These are phyloP conservation scores for Neobulgaria alba DNA, from an alignment of 2,329 filamentous ascomycete genomes.

Conservation along the genomic window DNA sequence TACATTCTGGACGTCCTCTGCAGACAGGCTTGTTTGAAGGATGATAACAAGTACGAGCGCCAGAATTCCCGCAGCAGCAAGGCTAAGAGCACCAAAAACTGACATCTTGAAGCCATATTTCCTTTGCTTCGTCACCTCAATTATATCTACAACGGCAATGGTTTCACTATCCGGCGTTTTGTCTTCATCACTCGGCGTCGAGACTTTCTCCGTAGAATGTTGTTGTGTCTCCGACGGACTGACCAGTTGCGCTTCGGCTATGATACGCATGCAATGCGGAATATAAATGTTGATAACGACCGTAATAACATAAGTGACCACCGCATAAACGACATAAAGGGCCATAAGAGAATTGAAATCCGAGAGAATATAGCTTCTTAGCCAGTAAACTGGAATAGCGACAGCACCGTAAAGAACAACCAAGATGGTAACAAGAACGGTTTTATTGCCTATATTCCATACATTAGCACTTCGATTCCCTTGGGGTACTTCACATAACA, in stretches of 20 bases:
- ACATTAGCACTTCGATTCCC: no score
- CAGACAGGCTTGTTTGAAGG: constrained; percentile 1
- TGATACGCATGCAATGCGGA: constrained; percentile 7
- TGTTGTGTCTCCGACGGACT: constrained; percentile 1
- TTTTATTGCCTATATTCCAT: no score
- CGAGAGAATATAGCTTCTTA: not conserved
- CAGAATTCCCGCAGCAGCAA: not conserved
- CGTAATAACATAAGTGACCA: constrained; percentile 3
- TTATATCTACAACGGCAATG: not conserved
- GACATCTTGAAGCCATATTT: constrained; percentile 6
- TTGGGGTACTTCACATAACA: no score
- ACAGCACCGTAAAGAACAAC: constrained; percentile 1
- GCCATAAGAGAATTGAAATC: constrained; percentile 2
- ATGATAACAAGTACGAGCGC: constrained; percentile 3
- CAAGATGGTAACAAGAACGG: constrained; percentile 1
- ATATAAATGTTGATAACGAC: constrained; percentile 5
- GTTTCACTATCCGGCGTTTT: not conserved
- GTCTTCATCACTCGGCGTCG: not conserved
- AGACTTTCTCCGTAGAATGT: no score
- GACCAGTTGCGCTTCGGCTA: no score
- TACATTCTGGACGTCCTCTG: not conserved
- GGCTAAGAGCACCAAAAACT: not conserved
- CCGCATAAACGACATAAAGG: constrained; percentile 5
- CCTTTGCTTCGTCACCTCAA: not conserved
- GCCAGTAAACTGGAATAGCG: constrained; percentile 5